Conservation (phyloP, 2,329 filamentous ascomycete species). For the Coleophoma eucalyptorum region DNA sequence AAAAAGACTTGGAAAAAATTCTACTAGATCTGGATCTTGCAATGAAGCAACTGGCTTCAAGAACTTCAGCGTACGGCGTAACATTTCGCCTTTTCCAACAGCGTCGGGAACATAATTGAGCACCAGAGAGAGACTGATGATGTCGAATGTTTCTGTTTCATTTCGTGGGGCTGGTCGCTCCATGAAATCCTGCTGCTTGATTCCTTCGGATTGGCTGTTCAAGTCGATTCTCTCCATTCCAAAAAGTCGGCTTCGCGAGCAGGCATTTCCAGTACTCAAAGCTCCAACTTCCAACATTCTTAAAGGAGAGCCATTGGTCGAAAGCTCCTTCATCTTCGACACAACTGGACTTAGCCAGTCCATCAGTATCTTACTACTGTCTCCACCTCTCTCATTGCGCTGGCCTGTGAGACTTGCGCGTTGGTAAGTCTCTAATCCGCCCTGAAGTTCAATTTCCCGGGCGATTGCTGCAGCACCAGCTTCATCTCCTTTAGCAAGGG, state of each 20-base stretch:
- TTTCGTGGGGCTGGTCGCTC: conserved; percentile 66
- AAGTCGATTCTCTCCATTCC: conserved; percentile 83
- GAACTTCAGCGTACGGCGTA: conserved; percentile 71
- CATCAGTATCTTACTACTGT: conserved; percentile 61
- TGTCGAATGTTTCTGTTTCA: conserved; percentile 68
- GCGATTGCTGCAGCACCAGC: conserved; percentile 40
- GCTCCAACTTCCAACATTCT: conserved; percentile 86
- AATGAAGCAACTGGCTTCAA: conserved; percentile 37
- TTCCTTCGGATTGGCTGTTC: conserved; percentile 78
- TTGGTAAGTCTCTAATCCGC: conserved; percentile 62
- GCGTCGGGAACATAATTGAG: conserved; percentile 90
- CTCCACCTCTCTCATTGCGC: conserved; percentile 60
- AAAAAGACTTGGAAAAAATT: conserved; percentile 69
- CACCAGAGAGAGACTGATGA: conserved; percentile 88
- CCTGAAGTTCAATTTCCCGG: conserved; percentile 51
- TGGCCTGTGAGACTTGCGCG: conserved; percentile 67
- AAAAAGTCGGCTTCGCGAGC: conserved; percentile 68
- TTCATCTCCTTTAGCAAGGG: conserved; percentile 48
- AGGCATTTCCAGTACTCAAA: conserved; percentile 79
- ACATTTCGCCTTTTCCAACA: conserved; percentile 75
- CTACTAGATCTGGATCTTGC: conserved; percentile 11
- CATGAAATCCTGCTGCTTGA: conserved; percentile 93
- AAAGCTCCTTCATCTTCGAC: conserved; percentile 18
- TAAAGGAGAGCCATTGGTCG: conserved; percentile 31
- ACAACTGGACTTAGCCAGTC: conserved; percentile 50